Evolutionary conservation across 2,329 filamentous ascomycete species (phyloP), one percentile per base, ranked within the genome.

Genomic region (Cercospora zeina): DNA sequence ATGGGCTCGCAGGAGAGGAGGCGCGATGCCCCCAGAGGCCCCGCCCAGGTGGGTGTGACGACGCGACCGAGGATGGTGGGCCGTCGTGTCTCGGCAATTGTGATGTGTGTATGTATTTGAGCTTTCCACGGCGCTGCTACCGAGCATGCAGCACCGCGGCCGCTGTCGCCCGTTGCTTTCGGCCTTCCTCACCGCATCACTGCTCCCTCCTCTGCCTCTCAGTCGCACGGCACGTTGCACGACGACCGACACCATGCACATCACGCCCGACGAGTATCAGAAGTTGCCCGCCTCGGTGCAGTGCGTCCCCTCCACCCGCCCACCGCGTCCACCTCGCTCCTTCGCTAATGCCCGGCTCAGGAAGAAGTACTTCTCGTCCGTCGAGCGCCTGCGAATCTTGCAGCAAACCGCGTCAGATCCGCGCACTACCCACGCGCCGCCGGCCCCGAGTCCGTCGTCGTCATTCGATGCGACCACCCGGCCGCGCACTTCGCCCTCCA

Each of bases 351-450:
- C 53, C 21, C 19, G 49, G 31, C 33, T 36, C 72, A 81, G 79
- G 70, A 76, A 76, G 71, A 81, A 91, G 85, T 90, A 89, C 77
- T 90, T 91, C 77, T 89, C 88, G 33, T 87, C 85, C 7, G 81
- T 89, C 65, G 89, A 91, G 76, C 84, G 88, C 62, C 81, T 89
- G 62, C 85, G 85, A 69, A 85, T 91, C 73, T 83, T 83, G 55
- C 85, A 86, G 69, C 77, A 77, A 54, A 75, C 77, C 49, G 75
- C 73, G 54, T 68, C 71, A 45, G 69, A 74, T 54, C 68, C 73
- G 59, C 69, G 70, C 21, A 67, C 63, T 55, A 69, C 65, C 61
- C 69, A 70, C 54, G 57, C 33, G 9, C 54, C 34, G 21, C 34
- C 49, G 47, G 27, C 47, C 42, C 60, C 30, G 60, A 64, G 30